phyloP scores from a whole-genome alignment of 140 eudicot species.

The Bidens hawaiensis region DNA sequence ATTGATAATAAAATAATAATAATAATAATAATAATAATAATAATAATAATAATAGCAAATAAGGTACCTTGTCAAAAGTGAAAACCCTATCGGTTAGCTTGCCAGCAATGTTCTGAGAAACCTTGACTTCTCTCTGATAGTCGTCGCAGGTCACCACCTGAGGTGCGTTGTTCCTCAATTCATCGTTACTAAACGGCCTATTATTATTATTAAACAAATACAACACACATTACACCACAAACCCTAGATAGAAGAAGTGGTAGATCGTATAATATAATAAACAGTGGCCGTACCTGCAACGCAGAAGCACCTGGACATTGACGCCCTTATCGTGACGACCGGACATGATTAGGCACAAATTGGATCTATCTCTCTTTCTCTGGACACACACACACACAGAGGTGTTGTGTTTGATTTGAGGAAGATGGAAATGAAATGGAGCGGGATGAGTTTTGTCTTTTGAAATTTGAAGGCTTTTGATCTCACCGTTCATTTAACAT shows the following conservation, averaged over 20 bases:
- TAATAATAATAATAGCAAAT: no score
- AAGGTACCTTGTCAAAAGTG: slow-evolving; percentile 70
- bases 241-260: slow-evolving; percentile 10
- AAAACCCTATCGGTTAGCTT: slow-evolving; percentile 85
- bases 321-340: slow-evolving; percentile 82
- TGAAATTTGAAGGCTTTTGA: slow-evolving; percentile 28
- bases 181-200: slow-evolving; percentile 96
- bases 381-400: no score
- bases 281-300: slow-evolving; percentile 67
- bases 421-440: slow-evolving; percentile 22
- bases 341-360: slow-evolving; percentile 39
- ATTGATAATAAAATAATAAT: no score
- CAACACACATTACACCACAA: background rate
- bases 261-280: background rate
- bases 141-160: slow-evolving; percentile 90
- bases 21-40: no score
- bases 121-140: slow-evolving; percentile 81
- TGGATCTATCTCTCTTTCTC: background rate
- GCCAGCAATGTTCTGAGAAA: slow-evolving; percentile 91
- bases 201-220: no score
- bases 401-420: slow-evolving; percentile 2
- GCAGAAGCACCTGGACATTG: slow-evolving; percentile 82
- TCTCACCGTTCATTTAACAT: slow-evolving; percentile 17
- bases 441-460: slow-evolving; percentile 43
- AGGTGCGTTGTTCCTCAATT: slow-evolving; percentile 84